Conservation (phyloP, 73 alveolate genomes). For the Paramecium bursaria region DNA sequence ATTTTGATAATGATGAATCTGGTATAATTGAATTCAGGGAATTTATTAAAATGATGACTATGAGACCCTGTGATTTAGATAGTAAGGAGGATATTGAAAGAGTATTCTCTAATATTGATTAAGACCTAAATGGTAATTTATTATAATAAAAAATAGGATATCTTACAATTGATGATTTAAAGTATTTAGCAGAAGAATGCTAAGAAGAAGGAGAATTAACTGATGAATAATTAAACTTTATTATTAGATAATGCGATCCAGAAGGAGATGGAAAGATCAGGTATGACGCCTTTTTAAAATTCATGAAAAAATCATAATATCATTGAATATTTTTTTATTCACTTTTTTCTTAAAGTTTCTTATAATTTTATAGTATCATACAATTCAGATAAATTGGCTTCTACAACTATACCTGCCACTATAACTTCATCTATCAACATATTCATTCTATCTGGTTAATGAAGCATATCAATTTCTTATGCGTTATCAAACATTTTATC, state of each 20-base stretch:
- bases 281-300: conserved; percentile 1
- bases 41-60: conserved; percentile 56
- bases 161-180: conserved; percentile 24
- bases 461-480: conserved; percentile 89
- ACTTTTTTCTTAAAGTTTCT: conserved; percentile 34
- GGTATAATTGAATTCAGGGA: conserved; percentile 61
- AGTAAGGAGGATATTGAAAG: neutral
- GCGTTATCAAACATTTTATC: conserved; percentile 90
- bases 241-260: conserved; percentile 8
- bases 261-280: neutral
- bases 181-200: conserved; percentile 5
- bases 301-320: too few relatives aligned
- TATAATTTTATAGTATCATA: conserved; percentile 30
- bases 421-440: conserved; percentile 85
- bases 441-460: conserved; percentile 85
- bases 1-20: conserved; percentile 44
- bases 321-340: too few relatives aligned
- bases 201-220: neutral
- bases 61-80: conserved; percentile 26
- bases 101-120: conserved; percentile 12
- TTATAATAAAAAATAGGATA: neutral
- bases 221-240: neutral
- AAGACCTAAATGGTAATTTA: conserved; percentile 17
- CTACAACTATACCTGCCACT: conserved; percentile 79
- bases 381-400: conserved; percentile 75